These are phyloP conservation scores for Neospora caninum DNA, from an alignment of 169 alveolate genomes.

Conservation along the genomic window DNA sequence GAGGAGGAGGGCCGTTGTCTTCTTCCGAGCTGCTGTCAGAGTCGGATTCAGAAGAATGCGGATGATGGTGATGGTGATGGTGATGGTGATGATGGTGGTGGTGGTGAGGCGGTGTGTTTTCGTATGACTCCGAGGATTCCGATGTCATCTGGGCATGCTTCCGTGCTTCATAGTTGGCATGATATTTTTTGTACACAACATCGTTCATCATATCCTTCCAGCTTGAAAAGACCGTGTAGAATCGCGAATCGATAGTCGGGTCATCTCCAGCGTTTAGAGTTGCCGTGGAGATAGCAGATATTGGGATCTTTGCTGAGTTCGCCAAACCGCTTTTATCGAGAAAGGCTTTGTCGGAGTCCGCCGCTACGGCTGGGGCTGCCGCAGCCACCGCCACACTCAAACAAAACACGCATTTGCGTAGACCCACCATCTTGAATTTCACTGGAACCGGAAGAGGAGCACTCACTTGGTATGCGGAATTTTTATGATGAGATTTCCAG, in stretches of 20 bases:
- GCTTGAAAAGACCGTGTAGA: background rate
- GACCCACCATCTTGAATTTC: background rate
- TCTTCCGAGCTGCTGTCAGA: background rate
- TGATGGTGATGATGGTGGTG: background rate
- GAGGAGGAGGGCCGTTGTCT: too few relatives aligned
- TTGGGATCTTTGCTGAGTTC: too few relatives aligned
- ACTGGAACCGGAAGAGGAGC: background rate
- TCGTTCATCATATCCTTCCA: background rate
- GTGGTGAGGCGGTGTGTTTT: background rate
- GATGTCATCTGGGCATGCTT: background rate
- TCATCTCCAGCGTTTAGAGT: background rate
- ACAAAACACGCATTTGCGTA: background rate
- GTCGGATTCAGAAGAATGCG: background rate
- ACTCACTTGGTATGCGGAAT: background rate
- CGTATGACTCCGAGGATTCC: background rate
- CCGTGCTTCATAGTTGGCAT: background rate
- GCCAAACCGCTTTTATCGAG: background rate
- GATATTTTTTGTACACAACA: background rate
- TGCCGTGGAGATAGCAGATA: background rate
- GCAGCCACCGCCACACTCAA: background rate
- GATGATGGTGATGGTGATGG: background rate
- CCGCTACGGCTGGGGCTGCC: background rate
- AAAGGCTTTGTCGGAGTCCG: background rate
- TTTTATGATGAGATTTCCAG: background rate
- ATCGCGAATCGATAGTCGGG: background rate